Conservation (phyloP, 1,284 basidiomycete genomes). For the Puccinia hordei region DNA sequence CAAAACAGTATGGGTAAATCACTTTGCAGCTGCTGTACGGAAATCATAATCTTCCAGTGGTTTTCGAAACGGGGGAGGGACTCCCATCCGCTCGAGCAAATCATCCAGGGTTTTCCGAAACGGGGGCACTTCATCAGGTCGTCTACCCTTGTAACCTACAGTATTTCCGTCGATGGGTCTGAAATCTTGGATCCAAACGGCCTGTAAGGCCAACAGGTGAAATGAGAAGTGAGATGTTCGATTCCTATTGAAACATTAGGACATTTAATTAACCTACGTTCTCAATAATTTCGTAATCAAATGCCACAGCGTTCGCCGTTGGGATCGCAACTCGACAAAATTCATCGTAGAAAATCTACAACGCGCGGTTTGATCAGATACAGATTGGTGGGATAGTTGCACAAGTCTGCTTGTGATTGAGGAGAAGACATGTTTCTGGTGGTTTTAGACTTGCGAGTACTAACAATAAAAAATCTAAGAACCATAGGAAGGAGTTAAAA, state of each 20-base stretch:
- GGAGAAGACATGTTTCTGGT: neutral
- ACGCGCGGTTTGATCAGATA: neutral
- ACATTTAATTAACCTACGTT: constrained; percentile 13
- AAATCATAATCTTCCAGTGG: constrained; percentile 35
- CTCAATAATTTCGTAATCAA: constrained; percentile 42
- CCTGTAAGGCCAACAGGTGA: constrained; percentile 17
- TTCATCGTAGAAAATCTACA: constrained; percentile 35
- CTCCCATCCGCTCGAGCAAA: constrained; percentile 35
- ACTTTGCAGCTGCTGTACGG: constrained; percentile 39
- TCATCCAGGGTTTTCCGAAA: constrained; percentile 25
- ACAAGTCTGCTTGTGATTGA: too few species aligned
- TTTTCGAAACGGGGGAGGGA: constrained; percentile 29
- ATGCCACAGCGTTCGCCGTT: constrained; percentile 42
- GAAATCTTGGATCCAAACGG: constrained; percentile 51
- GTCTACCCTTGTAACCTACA: neutral
- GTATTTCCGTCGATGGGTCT: neutral
- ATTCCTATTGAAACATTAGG: neutral
- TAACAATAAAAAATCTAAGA: constrained; percentile 45
- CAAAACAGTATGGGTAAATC: neutral
- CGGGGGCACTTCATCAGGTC: neutral
- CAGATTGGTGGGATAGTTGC: neutral
- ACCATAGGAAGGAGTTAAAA: neutral
- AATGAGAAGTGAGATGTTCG: neutral
- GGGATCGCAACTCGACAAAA: constrained; percentile 45
- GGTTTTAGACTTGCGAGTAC: neutral